Percentiles rank a stretch among this genome's conserved stretches.
phyloP scores from a whole-genome alignment of 2,329 filamentous ascomycete genomes.

The Lecanicillium sp. region DNA sequence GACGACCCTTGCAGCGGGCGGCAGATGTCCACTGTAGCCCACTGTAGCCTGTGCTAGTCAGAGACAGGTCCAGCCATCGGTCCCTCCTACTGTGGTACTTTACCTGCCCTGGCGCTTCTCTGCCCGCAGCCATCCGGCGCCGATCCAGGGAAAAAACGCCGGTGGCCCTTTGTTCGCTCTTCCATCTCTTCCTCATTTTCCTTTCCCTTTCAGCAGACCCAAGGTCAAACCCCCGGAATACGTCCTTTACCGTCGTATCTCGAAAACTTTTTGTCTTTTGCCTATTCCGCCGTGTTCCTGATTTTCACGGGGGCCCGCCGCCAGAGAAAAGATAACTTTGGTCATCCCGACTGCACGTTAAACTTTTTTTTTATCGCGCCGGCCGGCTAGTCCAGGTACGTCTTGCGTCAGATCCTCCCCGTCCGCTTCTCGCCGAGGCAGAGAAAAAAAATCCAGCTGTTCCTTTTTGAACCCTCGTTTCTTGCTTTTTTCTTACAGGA shows the following conservation, averaged over 20 bases:
- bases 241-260: background rate
- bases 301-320: background rate
- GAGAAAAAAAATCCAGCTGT: background rate
- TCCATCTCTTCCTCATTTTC: no score
- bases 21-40: background rate
- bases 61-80: no score
- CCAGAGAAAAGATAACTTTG: constrained; percentile 1
- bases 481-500: no score
- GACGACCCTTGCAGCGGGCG: constrained; percentile 19
- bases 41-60: background rate
- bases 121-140: constrained; percentile 10
- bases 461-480: background rate
- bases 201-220: no score
- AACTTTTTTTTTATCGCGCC: constrained; percentile 1
- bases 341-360: background rate
- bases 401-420: background rate
- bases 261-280: background rate
- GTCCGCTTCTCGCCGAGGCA: background rate
- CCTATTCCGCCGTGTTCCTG: background rate
- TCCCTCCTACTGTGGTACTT: no score
- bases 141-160: no score
- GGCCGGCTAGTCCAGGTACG: constrained; percentile 5
- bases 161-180: no score
- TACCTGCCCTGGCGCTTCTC: no score
- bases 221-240: background rate